Percentiles rank a stretch among this genome's conserved stretches.
These are phyloP conservation scores for Gyrodon lividus DNA, from an alignment of 768 basidiomycete genomes.

Conservation along the genomic window DNA sequence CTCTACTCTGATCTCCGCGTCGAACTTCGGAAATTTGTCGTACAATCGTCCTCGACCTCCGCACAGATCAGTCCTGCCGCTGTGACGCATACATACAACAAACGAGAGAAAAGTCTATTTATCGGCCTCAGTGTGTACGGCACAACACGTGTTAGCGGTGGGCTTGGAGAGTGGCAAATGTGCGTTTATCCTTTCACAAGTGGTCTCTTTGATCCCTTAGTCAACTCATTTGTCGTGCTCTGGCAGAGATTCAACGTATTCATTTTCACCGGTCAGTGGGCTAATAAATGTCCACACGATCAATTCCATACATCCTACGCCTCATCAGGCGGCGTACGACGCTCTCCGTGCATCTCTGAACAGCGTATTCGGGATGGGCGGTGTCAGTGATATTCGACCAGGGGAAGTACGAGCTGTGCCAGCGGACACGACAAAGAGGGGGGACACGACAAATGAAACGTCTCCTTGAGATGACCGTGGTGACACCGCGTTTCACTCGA, in stretches of 20 bases:
- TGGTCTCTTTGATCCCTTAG: background rate
- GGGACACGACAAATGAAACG: background rate
- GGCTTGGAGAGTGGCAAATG: conserved; percentile 71
- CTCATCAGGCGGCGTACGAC: conserved; percentile 69
- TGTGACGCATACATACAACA: background rate
- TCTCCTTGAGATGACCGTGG: background rate
- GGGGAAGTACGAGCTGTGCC: conserved; percentile 11
- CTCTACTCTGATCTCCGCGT: conserved; percentile 67
- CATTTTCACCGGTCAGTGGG: conserved; percentile 66
- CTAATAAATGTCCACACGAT: conserved; percentile 63
- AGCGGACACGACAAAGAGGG: conserved; percentile 5
- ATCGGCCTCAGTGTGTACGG: conserved; percentile 59
- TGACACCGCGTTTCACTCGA: background rate
- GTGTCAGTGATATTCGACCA: conserved; percentile 14
- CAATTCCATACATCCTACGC: conserved; percentile 77
- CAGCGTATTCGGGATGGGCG: conserved; percentile 22
- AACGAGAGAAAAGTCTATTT: conserved; percentile 57
- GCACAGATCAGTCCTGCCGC: background rate
- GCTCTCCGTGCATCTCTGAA: conserved; percentile 43
- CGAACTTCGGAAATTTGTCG: conserved; percentile 47
- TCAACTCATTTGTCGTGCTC: conserved; percentile 4
- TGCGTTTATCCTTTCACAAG: conserved; percentile 33
- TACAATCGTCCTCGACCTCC: conserved; percentile 20
- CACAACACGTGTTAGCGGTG: conserved; percentile 60
- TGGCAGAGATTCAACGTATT: conserved; percentile 66